Evolutionary conservation across 371 early-diverging fungal genomes (phyloP).

Genomic region (Synchytrium microbalum): DNA sequence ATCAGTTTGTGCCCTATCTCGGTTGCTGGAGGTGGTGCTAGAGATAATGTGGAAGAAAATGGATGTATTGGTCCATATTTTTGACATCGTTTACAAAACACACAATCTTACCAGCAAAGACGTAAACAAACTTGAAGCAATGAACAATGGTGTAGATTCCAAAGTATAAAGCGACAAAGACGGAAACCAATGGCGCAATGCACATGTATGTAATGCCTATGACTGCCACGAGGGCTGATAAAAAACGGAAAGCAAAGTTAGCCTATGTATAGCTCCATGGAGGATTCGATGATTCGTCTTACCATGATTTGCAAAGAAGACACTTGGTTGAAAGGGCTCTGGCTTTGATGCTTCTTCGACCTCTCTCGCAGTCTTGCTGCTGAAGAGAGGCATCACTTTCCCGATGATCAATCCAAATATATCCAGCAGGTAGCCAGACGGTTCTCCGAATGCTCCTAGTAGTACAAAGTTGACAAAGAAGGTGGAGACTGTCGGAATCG

Average conservation of each 20-base stretch:
- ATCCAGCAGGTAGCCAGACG: conserved; percentile 61
- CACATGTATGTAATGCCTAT: conserved; percentile 70
- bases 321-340: no score
- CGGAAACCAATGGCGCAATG: conserved; percentile 70
- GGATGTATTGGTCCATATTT: background rate
- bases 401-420: conserved; percentile 54
- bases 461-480: conserved; percentile 78
- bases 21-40: background rate
- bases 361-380: conserved; percentile 73
- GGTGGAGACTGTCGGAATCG: conserved; percentile 60
- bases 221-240: conserved; percentile 64
- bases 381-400: conserved; percentile 47
- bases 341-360: no score
- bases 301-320: no score
- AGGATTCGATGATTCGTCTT: no score
- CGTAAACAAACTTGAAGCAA: conserved; percentile 54
- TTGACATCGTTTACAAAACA: background rate
- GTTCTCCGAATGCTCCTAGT: conserved; percentile 55
- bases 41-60: background rate
- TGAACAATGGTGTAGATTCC: conserved; percentile 62
- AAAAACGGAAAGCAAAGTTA: no score
- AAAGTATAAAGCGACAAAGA: conserved; percentile 70
- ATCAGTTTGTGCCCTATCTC: background rate
- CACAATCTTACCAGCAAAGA: no score
- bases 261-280: no score